These are phyloP conservation scores for Multifurca ochricompacta DNA, from an alignment of 768 basidiomycete species.

Conservation along the genomic window DNA sequence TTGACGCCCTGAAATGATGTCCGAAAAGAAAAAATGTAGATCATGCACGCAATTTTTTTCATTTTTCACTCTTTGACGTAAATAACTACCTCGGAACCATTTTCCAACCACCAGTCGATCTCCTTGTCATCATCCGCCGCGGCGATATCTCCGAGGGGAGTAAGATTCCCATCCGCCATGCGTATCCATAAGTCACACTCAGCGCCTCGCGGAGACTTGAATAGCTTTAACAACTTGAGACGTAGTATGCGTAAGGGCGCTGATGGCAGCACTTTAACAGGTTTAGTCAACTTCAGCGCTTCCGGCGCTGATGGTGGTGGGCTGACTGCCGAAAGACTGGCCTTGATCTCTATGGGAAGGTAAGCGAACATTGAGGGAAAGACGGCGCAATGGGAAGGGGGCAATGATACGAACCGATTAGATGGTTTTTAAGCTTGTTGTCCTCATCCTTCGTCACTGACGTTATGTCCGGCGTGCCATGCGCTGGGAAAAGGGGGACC, in stretches of 20 bases:
- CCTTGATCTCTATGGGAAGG: constrained; percentile 19
- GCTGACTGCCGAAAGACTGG: not conserved
- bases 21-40: too few species aligned
- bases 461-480: constrained; percentile 44
- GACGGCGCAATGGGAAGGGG: not conserved
- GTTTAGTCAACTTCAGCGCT: constrained; percentile 21
- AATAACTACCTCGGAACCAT: constrained; percentile 33
- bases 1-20: too few species aligned
- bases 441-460: constrained; percentile 23
- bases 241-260: constrained; percentile 63
- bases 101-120: constrained; percentile 65
- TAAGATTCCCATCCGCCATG: constrained; percentile 41
- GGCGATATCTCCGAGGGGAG: constrained; percentile 31
- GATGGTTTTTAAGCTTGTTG: constrained; percentile 49
- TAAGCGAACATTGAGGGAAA: not conserved
- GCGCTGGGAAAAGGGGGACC: constrained; percentile 33
- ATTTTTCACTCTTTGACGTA: constrained; percentile 2
- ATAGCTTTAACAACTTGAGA: constrained; percentile 41
- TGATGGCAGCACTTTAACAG: constrained; percentile 53
- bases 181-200: constrained; percentile 42
- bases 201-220: constrained; percentile 30
- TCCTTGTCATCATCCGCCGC: constrained; percentile 38
- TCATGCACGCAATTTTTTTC: too few species aligned
- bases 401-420: constrained; percentile 44
- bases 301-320: constrained; percentile 6